Percentiles rank a stretch among this genome's conserved stretches.
Evolutionary conservation across 805 yeast species (phyloP).

Genomic region (Pichia deserticola): DNA sequence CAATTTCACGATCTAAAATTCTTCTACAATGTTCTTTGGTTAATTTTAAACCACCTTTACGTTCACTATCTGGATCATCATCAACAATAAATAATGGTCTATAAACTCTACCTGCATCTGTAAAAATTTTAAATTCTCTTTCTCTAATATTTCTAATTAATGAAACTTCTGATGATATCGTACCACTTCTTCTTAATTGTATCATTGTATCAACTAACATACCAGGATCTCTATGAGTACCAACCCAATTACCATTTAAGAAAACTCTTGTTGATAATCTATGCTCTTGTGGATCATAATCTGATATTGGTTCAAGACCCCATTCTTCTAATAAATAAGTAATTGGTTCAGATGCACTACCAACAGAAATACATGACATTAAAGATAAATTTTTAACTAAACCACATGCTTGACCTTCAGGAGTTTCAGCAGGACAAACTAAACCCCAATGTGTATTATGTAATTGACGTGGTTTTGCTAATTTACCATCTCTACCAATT

Average conservation of each 20-base stretch:
- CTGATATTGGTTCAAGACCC: slow-evolving; percentile 98
- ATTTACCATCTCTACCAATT: slow-evolving; percentile 97
- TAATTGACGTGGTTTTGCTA: slow-evolving; percentile 97
- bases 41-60: slow-evolving; percentile 71
- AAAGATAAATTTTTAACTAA: slow-evolving; percentile 91
- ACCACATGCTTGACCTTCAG: slow-evolving; percentile 99
- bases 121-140: slow-evolving; percentile 89
- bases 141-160: slow-evolving; percentile 96
- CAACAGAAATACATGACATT: slow-evolving; percentile 97
- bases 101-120: slow-evolving; percentile 98
- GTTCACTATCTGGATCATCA: slow-evolving; percentile 65
- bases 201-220: slow-evolving; percentile 84
- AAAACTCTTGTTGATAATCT: slow-evolving; percentile 91
- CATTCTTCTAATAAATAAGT: slow-evolving; percentile 91
- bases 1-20: slow-evolving; percentile 56
- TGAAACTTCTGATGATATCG: slow-evolving; percentile 92
- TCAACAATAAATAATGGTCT: slow-evolving; percentile 93
- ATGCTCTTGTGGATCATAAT: slow-evolving; percentile 85
- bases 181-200: slow-evolving; percentile 88
- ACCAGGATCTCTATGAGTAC: slow-evolving; percentile 96
- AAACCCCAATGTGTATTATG: slow-evolving; percentile 99
- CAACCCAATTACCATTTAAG: slow-evolving; percentile 99
- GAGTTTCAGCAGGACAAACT: slow-evolving; percentile 99
- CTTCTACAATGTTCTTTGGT: slow-evolving; percentile 77
- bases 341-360: slow-evolving; percentile 94